These are phyloP conservation scores for Protostelium mycophagum DNA, from an alignment of 78 protist genomes.

Conservation along the genomic window DNA sequence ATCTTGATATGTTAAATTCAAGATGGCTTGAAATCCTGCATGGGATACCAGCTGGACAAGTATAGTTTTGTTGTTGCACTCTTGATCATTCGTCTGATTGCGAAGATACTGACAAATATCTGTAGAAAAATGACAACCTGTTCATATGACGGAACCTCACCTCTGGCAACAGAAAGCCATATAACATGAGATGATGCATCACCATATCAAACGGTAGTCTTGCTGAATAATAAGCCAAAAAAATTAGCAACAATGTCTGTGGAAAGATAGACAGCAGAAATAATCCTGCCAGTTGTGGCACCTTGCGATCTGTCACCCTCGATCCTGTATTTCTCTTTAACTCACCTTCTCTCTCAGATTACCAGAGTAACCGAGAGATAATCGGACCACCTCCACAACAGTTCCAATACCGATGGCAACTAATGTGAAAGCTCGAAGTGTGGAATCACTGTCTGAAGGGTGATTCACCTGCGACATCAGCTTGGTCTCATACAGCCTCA, in stretches of 20 bases:
- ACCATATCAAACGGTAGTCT: neutral
- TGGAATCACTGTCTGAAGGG: neutral
- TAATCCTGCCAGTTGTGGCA: neutral
- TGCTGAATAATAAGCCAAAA: neutral
- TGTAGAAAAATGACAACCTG: neutral
- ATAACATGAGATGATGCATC: neutral
- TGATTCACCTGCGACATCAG: neutral
- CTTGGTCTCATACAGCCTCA: neutral
- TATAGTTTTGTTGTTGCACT: neutral
- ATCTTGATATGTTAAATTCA: too few relatives aligned
- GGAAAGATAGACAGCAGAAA: neutral
- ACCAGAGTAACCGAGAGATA: neutral
- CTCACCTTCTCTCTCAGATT: neutral
- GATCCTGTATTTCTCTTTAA: neutral
- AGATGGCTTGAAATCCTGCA: neutral
- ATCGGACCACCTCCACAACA: neutral
- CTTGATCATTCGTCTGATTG: neutral
- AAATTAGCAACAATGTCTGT: neutral
- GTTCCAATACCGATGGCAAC: neutral
- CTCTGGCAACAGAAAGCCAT: neutral
- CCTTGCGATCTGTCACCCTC: neutral
- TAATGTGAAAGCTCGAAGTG: neutral
- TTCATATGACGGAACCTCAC: neutral
- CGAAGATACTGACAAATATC: neutral
- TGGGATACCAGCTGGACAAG: neutral